phyloP scores from a whole-genome alignment of 2,329 filamentous ascomycete genomes.

The Grosmannia serpens region DNA sequence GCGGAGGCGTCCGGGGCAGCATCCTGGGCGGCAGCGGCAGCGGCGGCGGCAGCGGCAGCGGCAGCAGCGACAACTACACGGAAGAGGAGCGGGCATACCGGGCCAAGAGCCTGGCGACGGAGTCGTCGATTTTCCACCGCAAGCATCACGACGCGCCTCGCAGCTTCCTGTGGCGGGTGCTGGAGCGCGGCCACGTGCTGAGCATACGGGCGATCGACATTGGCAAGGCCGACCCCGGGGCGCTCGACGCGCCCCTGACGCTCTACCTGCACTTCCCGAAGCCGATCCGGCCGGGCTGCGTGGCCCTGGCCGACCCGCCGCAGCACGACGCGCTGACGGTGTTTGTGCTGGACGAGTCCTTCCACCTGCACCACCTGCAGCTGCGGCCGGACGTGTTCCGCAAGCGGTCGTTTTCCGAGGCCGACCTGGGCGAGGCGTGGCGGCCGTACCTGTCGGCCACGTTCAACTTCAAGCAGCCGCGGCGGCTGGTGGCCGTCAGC shows the following conservation, averaged over 20 bases:
- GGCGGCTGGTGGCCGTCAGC: constrained; percentile 65
- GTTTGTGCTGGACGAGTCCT: constrained; percentile 69
- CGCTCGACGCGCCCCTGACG: constrained; percentile 60
- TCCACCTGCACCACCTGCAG: constrained; percentile 73
- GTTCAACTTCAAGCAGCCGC: constrained; percentile 66
- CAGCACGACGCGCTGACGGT: constrained; percentile 68
- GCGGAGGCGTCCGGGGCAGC: constrained; percentile 9
- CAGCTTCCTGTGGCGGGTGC: constrained; percentile 81
- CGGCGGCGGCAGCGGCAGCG: constrained; percentile 12
- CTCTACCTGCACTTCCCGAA: constrained; percentile 68
- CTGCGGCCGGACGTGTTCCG: constrained; percentile 74
- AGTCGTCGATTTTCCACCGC: constrained; percentile 78
- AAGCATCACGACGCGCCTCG: constrained; percentile 64
- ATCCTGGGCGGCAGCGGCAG: constrained; percentile 25
- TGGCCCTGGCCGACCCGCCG: constrained; percentile 70
- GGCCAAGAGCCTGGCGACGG: constrained; percentile 59
- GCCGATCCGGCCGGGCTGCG: constrained; percentile 61
- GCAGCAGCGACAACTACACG: constrained; percentile 35
- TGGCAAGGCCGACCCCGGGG: constrained; percentile 48
- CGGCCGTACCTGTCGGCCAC: constrained; percentile 63
- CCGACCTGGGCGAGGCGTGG: constrained; percentile 64
- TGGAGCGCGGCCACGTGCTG: constrained; percentile 68
- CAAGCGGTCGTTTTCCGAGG: constrained; percentile 55
- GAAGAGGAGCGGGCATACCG: constrained; percentile 62
- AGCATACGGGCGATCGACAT: constrained; percentile 78